These are phyloP conservation scores for Dentipellis sp. DNA, from an alignment of 768 basidiomycete species.

Conservation along the genomic window DNA sequence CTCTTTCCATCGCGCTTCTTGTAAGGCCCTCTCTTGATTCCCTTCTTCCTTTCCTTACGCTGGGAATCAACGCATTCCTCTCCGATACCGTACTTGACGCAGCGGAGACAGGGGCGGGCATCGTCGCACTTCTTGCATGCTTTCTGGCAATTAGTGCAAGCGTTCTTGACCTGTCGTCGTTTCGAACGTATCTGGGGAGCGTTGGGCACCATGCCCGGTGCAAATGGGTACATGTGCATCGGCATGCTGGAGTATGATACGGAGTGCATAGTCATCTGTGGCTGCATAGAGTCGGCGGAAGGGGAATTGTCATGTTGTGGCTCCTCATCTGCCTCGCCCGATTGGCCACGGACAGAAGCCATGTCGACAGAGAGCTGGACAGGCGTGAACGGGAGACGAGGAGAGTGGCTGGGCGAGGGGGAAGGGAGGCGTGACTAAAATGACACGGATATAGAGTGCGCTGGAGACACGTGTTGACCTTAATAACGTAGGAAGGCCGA, in stretches of 20 bases:
- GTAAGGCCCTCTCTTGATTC: conserved; percentile 82
- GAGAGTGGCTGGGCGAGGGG: conserved; percentile 10
- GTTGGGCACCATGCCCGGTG: conserved; percentile 34
- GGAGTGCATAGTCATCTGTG: conserved; percentile 43
- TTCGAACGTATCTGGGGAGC: conserved; percentile 56
- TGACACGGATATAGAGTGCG: conserved; percentile 1
- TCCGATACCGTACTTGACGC: conserved; percentile 81
- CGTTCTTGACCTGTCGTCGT: conserved; percentile 85
- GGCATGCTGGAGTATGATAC: conserved; percentile 43
- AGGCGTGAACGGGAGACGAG: conserved; percentile 8
- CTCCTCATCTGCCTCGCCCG: conserved; percentile 31
- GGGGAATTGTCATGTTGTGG: conserved; percentile 14
- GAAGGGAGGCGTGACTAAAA: conserved; percentile 10
- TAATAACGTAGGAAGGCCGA: background rate
- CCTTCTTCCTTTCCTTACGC: conserved; percentile 87
- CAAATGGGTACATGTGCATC: conserved; percentile 67
- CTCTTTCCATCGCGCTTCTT: conserved; percentile 93
- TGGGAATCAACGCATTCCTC: conserved; percentile 87
- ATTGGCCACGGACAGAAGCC: conserved; percentile 12
- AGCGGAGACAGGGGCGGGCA: conserved; percentile 86
- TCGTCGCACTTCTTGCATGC: conserved; percentile 91
- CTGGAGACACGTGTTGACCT: background rate
- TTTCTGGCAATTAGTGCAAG: conserved; percentile 85
- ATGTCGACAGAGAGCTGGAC: conserved; percentile 8
- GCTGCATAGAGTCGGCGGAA: conserved; percentile 26